phyloP scores from a whole-genome alignment of 2,329 filamentous ascomycete species.

The Zasmidium citrigriseum region DNA sequence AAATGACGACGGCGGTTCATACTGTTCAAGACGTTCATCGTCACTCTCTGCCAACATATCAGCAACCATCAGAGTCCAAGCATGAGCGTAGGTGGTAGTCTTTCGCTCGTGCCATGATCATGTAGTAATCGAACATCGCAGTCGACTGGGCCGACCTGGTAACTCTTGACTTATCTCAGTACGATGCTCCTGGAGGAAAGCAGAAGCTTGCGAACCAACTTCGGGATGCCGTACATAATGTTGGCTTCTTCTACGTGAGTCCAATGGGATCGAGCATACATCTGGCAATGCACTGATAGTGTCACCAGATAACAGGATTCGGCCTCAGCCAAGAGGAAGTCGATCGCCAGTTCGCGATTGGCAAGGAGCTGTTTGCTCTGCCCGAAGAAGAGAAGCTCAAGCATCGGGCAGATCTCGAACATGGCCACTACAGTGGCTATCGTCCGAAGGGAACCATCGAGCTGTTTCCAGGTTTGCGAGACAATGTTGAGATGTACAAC shows the following conservation, averaged over 20 bases:
- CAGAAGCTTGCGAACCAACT: slow-evolving; percentile 56
- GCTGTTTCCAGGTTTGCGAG: slow-evolving; percentile 32
- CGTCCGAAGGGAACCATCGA: slow-evolving; percentile 25
- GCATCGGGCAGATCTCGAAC: slow-evolving; percentile 43
- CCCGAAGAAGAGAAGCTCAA: slow-evolving; percentile 61
- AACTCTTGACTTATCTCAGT: slow-evolving; percentile 58
- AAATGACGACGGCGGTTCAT: slow-evolving; percentile 22
- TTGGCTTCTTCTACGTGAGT: slow-evolving; percentile 63
- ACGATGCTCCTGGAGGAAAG: slow-evolving; percentile 57
- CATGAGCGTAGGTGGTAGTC: slow-evolving; percentile 19
- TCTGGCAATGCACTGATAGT: background rate
- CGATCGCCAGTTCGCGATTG: slow-evolving; percentile 62
- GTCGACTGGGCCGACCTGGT: slow-evolving; percentile 57
- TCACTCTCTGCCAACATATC: slow-evolving; percentile 18
- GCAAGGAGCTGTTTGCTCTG: slow-evolving; percentile 59
- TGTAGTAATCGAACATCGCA: background rate
- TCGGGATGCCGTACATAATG: slow-evolving; percentile 50
- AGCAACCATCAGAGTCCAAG: slow-evolving; percentile 24
- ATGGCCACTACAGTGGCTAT: slow-evolving; percentile 36
- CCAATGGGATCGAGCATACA: background rate
- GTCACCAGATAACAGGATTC: slow-evolving; percentile 52
- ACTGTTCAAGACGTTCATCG: slow-evolving; percentile 18
- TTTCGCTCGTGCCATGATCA: background rate
- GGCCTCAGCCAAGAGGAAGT: slow-evolving; percentile 62
- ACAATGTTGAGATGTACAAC: slow-evolving; percentile 64